Evolutionary conservation across 768 basidiomycete species (phyloP).

Genomic region (Leccinum pellstonianum): DNA sequence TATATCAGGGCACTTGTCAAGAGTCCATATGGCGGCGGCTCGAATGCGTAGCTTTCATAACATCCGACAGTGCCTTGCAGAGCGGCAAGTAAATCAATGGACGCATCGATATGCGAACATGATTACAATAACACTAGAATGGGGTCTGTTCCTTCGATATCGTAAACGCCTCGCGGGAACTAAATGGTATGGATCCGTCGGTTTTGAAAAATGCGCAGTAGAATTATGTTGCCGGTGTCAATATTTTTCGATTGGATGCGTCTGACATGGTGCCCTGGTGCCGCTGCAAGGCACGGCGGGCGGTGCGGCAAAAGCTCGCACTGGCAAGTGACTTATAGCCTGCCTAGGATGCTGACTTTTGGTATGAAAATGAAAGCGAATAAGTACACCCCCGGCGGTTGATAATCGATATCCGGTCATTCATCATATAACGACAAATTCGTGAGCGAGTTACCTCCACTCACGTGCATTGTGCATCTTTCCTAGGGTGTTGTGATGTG

Average conservation of each 20-base stretch:
- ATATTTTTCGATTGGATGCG: neutral
- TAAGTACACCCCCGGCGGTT: neutral
- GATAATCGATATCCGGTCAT: neutral
- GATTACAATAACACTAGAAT: neutral
- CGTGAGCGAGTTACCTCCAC: neutral
- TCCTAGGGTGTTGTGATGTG: neutral
- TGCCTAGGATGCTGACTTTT: neutral
- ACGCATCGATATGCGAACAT: neutral
- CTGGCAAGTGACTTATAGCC: neutral
- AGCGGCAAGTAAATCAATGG: neutral
- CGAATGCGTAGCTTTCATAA: neutral
- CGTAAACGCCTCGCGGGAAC: conserved; percentile 7
- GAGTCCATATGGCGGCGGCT: neutral
- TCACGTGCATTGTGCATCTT: neutral
- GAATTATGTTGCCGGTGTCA: neutral
- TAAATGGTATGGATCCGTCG: neutral
- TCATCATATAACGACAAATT: neutral
- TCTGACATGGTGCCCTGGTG: neutral
- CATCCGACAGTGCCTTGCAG: neutral
- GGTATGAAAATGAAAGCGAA: neutral
- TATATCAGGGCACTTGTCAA: neutral
- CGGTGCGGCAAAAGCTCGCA: neutral
- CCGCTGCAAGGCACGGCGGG: neutral
- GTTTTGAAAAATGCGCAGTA: neutral
- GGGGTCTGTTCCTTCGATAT: neutral